A percentile compares a stretch with the other conserved stretches of the same genome.
Evolutionary conservation across 2,329 filamentous ascomycete species (phyloP).

Genomic region (Orbilia brochopaga): DNA sequence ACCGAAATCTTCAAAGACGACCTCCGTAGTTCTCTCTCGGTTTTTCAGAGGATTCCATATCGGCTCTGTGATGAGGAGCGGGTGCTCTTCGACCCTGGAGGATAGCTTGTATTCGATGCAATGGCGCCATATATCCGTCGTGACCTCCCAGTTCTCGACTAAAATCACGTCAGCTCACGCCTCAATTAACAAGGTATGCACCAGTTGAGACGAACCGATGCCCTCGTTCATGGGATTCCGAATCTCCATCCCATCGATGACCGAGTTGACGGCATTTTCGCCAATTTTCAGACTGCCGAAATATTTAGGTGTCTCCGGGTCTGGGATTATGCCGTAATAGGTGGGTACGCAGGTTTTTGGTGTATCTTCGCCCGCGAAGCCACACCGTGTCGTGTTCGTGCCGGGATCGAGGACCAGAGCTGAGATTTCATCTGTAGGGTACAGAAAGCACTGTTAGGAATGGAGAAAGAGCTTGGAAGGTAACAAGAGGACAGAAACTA

Average conservation of each 20-base stretch:
- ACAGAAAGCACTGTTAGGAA: constrained; percentile 3
- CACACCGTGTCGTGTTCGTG: constrained; percentile 86
- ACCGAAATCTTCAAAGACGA: constrained; percentile 97
- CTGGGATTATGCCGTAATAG: constrained; percentile 72
- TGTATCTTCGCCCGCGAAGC: constrained; percentile 96
- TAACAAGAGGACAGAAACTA: not conserved
- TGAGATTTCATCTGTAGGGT: constrained; percentile 82
- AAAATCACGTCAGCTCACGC: constrained; percentile 56
- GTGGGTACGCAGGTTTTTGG: constrained; percentile 92
- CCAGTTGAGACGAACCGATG: constrained; percentile 47
- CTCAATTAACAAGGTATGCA: not conserved
- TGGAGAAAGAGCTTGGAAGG: not conserved
- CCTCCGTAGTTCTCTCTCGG: constrained; percentile 91
- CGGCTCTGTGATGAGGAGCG: constrained; percentile 89
- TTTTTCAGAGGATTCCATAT: constrained; percentile 89
- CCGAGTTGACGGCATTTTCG: constrained; percentile 84
- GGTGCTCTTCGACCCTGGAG: constrained; percentile 81
- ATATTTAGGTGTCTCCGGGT: constrained; percentile 57
- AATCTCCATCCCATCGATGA: constrained; percentile 77
- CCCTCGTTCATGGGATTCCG: constrained; percentile 80
- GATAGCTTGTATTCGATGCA: constrained; percentile 87
- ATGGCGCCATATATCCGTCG: constrained; percentile 88
- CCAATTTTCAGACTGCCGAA: constrained; percentile 72
- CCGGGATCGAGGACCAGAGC: constrained; percentile 96
- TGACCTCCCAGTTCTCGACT: constrained; percentile 95